Base-by-base conservation (phyloP, 2,329 filamentous ascomycete species). In the Neonectria punicea region DNA sequence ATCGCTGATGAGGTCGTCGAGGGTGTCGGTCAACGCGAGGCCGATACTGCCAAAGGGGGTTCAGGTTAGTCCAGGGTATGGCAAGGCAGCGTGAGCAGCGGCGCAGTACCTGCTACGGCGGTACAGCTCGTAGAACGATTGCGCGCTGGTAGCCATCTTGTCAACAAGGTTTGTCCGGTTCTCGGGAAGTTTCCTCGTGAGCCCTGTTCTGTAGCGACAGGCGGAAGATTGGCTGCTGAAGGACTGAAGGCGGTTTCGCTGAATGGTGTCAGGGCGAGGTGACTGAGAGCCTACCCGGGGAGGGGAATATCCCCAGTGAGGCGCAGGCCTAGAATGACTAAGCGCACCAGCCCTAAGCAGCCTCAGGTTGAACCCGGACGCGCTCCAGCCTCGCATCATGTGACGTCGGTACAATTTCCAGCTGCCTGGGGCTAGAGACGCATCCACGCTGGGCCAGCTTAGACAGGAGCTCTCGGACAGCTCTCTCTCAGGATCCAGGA, bases 1-100 rank as follows among this genome's bases (percentile, higher is more conserved):
- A 73, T 95, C 92, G 78, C 93, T 95, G 81, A 99, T 98, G 72
- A 99, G 86, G 76, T 97, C 93, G 82, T 99, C 96, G 75, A 99
- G 94, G 60, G 94, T 97, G 82, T 99, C 97, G 59, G 95, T 98
- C 75, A 99, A 87, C 63, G 95, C 91, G 76, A 93, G 87, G 74
- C 96, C 96, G 83, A 99, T 93, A 82, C 96, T 99, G 80, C 65
- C 61, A 68, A 53, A 68, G 49, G 54, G 57, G 61, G 5, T 56
- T 46, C 28, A 67, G 60, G 67, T 76, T 70, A 76, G 73, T 73
- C 61, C 10, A 18, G 58, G 64, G 63, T 68, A 62, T 73, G 70
- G 76, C 76, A 79, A 73, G 73, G 74, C 66, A 67, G 67, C 68
- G 65, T 64, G 67, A 70, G 72, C 73, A 71, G 67, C 66, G 63